Evolutionary conservation across 768 basidiomycete species (phyloP).

Genomic region (Galerina marginata): DNA sequence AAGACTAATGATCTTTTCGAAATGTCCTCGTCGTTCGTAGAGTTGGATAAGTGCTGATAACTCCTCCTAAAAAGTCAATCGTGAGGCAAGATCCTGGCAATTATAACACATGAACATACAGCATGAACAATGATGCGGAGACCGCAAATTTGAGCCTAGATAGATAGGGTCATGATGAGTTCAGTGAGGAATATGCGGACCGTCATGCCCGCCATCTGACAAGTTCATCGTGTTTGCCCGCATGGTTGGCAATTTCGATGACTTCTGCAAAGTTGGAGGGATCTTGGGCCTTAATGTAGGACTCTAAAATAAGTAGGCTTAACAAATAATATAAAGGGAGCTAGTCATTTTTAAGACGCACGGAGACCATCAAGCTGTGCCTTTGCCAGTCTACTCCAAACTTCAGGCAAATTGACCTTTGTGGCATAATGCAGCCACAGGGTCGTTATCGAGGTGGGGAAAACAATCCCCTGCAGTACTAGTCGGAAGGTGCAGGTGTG

Average conservation of each 20-base stretch:
- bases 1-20: slow-evolving; percentile 90
- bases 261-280: slow-evolving; percentile 44
- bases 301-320: slow-evolving; percentile 31
- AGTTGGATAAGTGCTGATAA: slow-evolving; percentile 72
- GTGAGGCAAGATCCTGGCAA: slow-evolving; percentile 26
- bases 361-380: slow-evolving; percentile 97
- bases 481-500: no score
- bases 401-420: slow-evolving; percentile 95
- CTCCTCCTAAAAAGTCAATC: slow-evolving; percentile 63
- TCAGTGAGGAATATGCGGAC: slow-evolving; percentile 44
- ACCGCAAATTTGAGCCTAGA: slow-evolving; percentile 95
- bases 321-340: neutral
- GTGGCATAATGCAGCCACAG: slow-evolving; percentile 92
- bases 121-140: slow-evolving; percentile 97
- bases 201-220: slow-evolving; percentile 98
- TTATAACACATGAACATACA: slow-evolving; percentile 32
- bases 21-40: slow-evolving; percentile 92
- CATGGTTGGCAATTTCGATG: slow-evolving; percentile 93
- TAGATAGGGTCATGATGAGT: slow-evolving; percentile 1
- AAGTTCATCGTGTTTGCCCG: slow-evolving; percentile 88
- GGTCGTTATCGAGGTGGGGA: slow-evolving; percentile 50
- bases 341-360: slow-evolving; percentile 35
- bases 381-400: slow-evolving; percentile 98
- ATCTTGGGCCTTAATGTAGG: slow-evolving; percentile 20
- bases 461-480: no score